Percentiles rank a stretch among this genome's conserved stretches.
Evolutionary conservation across 2,329 filamentous ascomycete species (phyloP).

Genomic region (Alternaria hordeiaustralica): DNA sequence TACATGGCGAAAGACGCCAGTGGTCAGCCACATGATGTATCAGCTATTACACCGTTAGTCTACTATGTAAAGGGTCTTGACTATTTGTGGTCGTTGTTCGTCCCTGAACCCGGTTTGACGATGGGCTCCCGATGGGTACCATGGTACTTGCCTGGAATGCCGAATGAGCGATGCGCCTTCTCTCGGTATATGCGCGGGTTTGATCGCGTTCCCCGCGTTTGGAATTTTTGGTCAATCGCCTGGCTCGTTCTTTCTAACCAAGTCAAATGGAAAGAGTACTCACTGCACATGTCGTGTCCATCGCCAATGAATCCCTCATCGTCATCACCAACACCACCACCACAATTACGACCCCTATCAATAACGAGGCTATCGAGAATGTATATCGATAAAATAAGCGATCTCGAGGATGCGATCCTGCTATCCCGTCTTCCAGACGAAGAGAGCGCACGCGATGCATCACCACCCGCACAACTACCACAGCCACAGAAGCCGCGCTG

Average conservation of each 20-base stretch:
- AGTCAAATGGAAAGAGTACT: not conserved
- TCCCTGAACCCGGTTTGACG: not conserved
- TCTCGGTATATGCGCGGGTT: not conserved
- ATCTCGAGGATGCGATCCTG: not conserved
- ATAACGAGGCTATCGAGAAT: not conserved
- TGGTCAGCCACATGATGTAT: not conserved
- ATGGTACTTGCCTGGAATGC: not conserved
- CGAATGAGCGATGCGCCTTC: not conserved
- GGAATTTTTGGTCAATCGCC: fast-evolving
- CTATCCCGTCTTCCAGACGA: not conserved
- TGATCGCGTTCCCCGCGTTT: not conserved
- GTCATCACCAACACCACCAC: not conserved
- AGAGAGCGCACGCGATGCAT: not conserved
- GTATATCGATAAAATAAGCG: not conserved
- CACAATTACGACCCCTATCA: not conserved
- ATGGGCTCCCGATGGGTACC: not conserved
- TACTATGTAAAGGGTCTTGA: not conserved
- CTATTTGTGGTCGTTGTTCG: not conserved
- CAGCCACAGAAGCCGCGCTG: not conserved
- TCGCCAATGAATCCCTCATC: not conserved
- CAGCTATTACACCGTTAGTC: not conserved
- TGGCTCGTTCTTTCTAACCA: not conserved
- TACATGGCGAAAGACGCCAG: not conserved
- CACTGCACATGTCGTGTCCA: not conserved
- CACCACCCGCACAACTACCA: not conserved